Percentiles rank a stretch among this genome's conserved stretches.
These are phyloP conservation scores for Monascus ruber DNA, from an alignment of 2,329 filamentous ascomycete species.

Conservation along the genomic window DNA sequence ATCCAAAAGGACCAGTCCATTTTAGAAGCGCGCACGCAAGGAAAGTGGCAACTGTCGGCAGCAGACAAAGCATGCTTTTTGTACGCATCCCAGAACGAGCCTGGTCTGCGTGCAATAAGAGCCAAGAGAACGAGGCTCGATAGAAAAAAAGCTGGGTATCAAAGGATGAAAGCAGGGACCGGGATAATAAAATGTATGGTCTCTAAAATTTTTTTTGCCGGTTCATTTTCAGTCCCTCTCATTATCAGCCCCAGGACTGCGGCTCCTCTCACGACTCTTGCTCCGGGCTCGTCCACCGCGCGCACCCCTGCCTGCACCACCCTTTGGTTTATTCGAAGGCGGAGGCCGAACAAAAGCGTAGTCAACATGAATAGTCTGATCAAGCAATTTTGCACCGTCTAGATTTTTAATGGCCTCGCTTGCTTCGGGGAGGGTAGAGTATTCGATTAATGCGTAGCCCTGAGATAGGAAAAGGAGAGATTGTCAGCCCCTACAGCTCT, in stretches of 20 bases:
- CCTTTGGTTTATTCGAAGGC: conserved; percentile 34
- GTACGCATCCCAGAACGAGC: background rate
- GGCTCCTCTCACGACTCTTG: conserved; percentile 35
- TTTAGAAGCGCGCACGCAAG: background rate
- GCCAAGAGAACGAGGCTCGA: background rate
- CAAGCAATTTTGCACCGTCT: conserved; percentile 50
- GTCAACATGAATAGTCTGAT: conserved; percentile 55
- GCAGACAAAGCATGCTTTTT: background rate
- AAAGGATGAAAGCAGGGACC: background rate
- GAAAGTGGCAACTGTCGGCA: background rate
- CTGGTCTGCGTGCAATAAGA: background rate
- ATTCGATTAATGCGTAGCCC: conserved; percentile 58
- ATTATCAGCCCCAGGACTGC: conserved; percentile 31
- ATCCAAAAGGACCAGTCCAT: background rate
- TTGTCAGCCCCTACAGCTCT: background rate
- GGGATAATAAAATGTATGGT: no score
- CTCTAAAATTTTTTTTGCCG: background rate
- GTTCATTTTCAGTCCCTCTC: conserved; percentile 17
- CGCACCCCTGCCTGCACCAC: conserved; percentile 30
- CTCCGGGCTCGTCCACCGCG: conserved; percentile 30
- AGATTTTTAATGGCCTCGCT: conserved; percentile 50
- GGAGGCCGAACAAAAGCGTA: conserved; percentile 56
- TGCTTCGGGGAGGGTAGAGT: conserved; percentile 52
- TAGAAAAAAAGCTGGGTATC: background rate
- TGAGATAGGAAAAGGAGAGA: conserved; percentile 16